A percentile compares a stretch with the other conserved stretches of the same genome.
phyloP scores from a whole-genome alignment of 2,329 filamentous ascomycete genomes.

The Leptosphaerulina australis region DNA sequence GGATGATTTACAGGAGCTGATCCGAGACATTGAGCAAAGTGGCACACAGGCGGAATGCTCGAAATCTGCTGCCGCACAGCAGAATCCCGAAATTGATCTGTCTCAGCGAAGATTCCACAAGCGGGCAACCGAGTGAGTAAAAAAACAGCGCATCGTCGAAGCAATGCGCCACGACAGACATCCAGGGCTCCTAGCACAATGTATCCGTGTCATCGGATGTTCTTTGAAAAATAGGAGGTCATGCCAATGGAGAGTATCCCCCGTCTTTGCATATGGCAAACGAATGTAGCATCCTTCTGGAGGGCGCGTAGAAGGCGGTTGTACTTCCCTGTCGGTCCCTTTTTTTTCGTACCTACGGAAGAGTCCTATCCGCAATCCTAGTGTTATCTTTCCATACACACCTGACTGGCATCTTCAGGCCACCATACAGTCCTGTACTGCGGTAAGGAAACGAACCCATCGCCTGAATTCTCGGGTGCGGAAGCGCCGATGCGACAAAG shows the following conservation, averaged over 20 bases:
- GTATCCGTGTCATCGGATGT: background rate
- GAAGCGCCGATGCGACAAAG: slow-evolving; percentile 1
- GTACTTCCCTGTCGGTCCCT: slow-evolving; percentile 1
- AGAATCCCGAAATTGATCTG: slow-evolving; percentile 16
- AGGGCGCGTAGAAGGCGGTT: slow-evolving; percentile 11
- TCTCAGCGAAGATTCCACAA: slow-evolving; percentile 4
- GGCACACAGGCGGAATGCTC: slow-evolving; percentile 7
- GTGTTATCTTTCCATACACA: slow-evolving; percentile 9
- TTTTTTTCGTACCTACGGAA: no score
- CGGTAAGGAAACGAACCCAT: slow-evolving; percentile 9
- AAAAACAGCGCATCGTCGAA: background rate
- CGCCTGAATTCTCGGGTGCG: slow-evolving; percentile 11
- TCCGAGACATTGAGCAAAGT: slow-evolving; percentile 25
- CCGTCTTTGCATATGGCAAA: slow-evolving; percentile 20
- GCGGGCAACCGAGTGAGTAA: background rate
- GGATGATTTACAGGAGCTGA: slow-evolving; percentile 24
- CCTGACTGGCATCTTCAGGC: slow-evolving; percentile 1
- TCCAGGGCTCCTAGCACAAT: no score
- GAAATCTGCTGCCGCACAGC: slow-evolving; percentile 14
- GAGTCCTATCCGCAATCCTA: slow-evolving; percentile 2
- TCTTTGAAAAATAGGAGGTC: background rate
- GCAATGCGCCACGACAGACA: background rate
- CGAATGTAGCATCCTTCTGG: slow-evolving; percentile 8
- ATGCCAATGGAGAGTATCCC: slow-evolving; percentile 3
- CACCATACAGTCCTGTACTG: slow-evolving; percentile 7